Base-by-base conservation (phyloP, 2,329 filamentous ascomycete species). In the Alternaria novae-zelandiae region DNA sequence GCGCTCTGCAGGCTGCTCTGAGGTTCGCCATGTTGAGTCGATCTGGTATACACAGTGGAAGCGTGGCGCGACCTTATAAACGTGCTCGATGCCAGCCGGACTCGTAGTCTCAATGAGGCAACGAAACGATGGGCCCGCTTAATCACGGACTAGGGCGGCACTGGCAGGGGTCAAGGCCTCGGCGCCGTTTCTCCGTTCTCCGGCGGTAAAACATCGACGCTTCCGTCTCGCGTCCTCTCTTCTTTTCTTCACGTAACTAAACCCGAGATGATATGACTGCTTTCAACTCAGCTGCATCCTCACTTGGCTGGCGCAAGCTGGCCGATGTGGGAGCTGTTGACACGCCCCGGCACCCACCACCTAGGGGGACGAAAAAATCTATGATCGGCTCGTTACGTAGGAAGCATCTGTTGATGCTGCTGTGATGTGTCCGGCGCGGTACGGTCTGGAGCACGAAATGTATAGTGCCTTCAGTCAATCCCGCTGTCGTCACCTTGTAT, bases 241-340 rank as follows among this genome's bases (percentile, higher is more conserved):
- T 73, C 70, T 80, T 79, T 82, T 86, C 85, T 82, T 88, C 81
- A 86, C 89, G 61, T 60, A 92, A 93, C 90, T 93, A 93, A 88
- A 88, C 87, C 89, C 90, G 89, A 88, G 79, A 85, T 90, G 90
- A 94, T 87, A 62, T 91, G 91, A 89, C 84, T 84, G 86, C 87
- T 86, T 86, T 78, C 82, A 80, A 78, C 80, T 78, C 84, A 86
- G 82, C 78, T 74, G 61, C 80, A 89, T 83, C 78, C 85, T 86
- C 82, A 86, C 82, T 82, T 80, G 80, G 69, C 75, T 79, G 67
- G 75, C 83, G 80, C 82, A 80, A 75, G 79, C 80, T 82, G 83
- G 75, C 44, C 61, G 78, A 79, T 69, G 81, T 81, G 83, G 82
- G 82, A 81, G 82, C 73, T 83, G 82, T 75, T 83, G 83, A 82